Base-by-base conservation (phyloP, 2,329 filamentous ascomycete genomes). In the Gyromitra esculenta region DNA sequence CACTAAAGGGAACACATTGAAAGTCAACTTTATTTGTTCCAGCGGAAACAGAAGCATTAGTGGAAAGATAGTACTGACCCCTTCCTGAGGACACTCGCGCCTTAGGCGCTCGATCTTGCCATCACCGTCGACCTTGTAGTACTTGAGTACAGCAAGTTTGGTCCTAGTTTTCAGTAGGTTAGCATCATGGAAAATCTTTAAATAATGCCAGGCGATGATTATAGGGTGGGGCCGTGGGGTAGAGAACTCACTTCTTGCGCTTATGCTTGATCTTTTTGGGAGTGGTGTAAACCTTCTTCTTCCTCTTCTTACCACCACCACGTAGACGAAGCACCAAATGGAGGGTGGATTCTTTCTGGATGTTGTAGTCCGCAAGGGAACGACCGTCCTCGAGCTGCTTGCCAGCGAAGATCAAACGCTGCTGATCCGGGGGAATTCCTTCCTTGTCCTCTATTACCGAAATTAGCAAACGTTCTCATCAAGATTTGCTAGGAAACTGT, bases 201-300 rank as follows among this genome's bases (percentile, higher is more conserved):
- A 5, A 6, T 35, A 13, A 25, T 15, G 13, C 35, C 21, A n/a
- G 11, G 11, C 21, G 8, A 13, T 8, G 8, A 13, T 8, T 45
- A 21, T 15, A 54, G 5, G 37, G 2, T 5, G 2, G 6, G n/a
- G 25, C 18, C 37, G 15, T 6, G 56, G 56, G n/a, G 8, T 63
- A 15, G 21, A 9, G 15, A 37, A 54, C 78, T 75, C 52, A 80
- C 79, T 99, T 99, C 94, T 98, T 99, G 89, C 94, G 92, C 94
- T 99, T 99, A 92, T 99, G 96, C 96, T 99, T 99, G 92, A 99
- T 99, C 94, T 99, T 99, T 94, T 99, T 99, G 86, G 96, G 96
- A 84, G 96, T 99, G 86, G 93, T 98, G 92, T 99, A 99, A 83
- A 99, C 96, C 94, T 99, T 99, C 94, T 97, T 97, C 93, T 99